Conservation (phyloP, 805 yeast genomes). For the Yarrowia deformans region DNA sequence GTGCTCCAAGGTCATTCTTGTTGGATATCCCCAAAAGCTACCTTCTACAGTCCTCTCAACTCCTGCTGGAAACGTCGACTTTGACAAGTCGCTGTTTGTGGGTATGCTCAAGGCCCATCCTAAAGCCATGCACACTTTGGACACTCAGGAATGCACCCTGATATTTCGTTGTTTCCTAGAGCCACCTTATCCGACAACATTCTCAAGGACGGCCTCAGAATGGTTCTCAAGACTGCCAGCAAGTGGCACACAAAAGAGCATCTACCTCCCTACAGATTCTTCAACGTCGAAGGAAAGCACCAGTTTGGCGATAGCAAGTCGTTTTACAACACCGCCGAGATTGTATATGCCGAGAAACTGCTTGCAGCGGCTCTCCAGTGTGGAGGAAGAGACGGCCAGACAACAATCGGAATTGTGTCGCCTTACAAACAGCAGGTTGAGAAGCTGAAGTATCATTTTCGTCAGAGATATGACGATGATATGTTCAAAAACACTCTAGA, state of each 20-base stretch:
- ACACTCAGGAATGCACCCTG: constrained; percentile 9
- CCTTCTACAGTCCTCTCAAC: background rate
- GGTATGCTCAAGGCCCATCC: constrained; percentile 1
- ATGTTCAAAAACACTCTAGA: background rate
- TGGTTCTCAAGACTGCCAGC: background rate
- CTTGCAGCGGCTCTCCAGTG: background rate
- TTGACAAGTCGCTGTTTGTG: constrained; percentile 12
- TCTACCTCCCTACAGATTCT: constrained; percentile 2
- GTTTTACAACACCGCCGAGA: background rate
- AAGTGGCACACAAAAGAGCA: background rate
- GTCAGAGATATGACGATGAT: background rate
- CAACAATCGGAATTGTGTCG: background rate
- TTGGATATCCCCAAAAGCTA: constrained; percentile 11
- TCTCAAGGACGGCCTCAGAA: background rate
- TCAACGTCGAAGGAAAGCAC: constrained; percentile 13
- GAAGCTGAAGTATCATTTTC: background rate
- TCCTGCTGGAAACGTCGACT: background rate
- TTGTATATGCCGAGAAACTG: background rate
- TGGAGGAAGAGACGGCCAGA: background rate
- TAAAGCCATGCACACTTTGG: constrained; percentile 2
- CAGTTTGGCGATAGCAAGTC: background rate
- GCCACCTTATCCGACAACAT: background rate
- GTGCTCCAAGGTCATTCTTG: background rate
- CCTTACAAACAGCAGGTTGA: constrained; percentile 11
- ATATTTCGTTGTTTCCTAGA: constrained; percentile 3